Evolutionary conservation across 305 asterid genomes (phyloP), one percentile per base, ranked within the genome.

Genomic region (Fraxinus angustifolia): DNA sequence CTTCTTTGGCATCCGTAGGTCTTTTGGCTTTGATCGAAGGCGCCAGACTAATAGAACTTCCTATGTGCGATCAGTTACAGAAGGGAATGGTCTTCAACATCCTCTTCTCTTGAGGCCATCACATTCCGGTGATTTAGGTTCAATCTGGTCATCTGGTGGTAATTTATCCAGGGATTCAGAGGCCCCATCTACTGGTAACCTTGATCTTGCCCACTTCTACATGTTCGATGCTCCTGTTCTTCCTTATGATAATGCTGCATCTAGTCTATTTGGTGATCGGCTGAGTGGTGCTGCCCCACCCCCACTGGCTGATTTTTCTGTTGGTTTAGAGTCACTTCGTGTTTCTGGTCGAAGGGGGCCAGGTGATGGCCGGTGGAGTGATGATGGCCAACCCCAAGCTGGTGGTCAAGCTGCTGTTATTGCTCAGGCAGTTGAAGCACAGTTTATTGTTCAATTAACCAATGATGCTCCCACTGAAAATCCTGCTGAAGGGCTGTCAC

Each of bases 361-460:
- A 53, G 98, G 97, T 86, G 99, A 96, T 88, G 99, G 98, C 50
- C 94, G 99, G 86, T 96, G 99, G 99, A 94, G 96, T 42, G 99
- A 96, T 89, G 99, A 94, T 90, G 98, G 99, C 83, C 99, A 94
- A 84, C 98, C 98, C 83, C 99, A 93, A 88, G 97, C 93, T 82
- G 97, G 97, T 82, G 99, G 98, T 84, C 97, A 92, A 88, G 95
- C 98, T 87, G 91, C 94, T 82, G 91, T 90, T 80, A 90, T 96
- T 90, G 99, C 99, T 75, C 97, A 91, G 89, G 95, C 97, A 84
- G 93, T 94, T 76, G 99, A 96, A 91, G 97, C 89, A 82, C 95
- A 88, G 82, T 94, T 96, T 84, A 86, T 96, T 35, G 88, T 92
- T 85, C 96, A 87, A 65, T 86, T 94, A 82, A 86, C 89, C 72